Base-by-base conservation (phyloP, 805 yeast species). In the Yarrowia keelungensis region DNA sequence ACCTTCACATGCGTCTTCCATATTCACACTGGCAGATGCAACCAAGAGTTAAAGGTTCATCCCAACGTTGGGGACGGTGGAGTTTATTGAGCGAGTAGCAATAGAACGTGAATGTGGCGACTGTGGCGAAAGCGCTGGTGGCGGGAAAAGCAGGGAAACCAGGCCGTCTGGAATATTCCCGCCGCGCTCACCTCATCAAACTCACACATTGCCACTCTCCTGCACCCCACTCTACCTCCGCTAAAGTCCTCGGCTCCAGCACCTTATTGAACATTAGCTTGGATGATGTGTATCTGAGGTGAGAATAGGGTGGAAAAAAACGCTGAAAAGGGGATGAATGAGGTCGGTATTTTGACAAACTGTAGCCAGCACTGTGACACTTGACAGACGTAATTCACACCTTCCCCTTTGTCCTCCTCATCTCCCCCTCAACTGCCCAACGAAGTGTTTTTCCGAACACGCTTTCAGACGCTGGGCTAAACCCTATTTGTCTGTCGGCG, bases 11-110 rank as follows among this genome's bases (percentile, higher is more conserved):
- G 62, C 62, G 47, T 42, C 35, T 32, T 5, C 51, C 15, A 26
- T 56, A 56, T 56, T 56, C 62, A 56, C 62, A 56, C 62, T 41
- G 38, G 39, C 14, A 19, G 36, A 56, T 26, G 47, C 62, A 41
- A 26, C 62, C 47, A 41, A n/a, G 32, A 12, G 61, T 16, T n/a
- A 38, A 56, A 56, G 62, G 47, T 26, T 56, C 38, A 32, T 56
- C 62, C 62, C 62, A 56, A 56, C 62, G 62, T 56, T 56, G 62
- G 62, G 62, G 62, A 56, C 62, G 62, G 62, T 42, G 39, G 62
- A 56, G 62, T 56, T 56, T 56, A 56, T 56, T 56, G 47, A 36
- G 41, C 2, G 5, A n/a, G 58, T 38, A 51, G 58, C 56, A 50
- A 50, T 50, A 11, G 8, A 50, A 35, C 22, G 32, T 12, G 56